These are phyloP conservation scores for Astraeus odoratus DNA, from an alignment of 768 basidiomycete genomes.

Conservation along the genomic window DNA sequence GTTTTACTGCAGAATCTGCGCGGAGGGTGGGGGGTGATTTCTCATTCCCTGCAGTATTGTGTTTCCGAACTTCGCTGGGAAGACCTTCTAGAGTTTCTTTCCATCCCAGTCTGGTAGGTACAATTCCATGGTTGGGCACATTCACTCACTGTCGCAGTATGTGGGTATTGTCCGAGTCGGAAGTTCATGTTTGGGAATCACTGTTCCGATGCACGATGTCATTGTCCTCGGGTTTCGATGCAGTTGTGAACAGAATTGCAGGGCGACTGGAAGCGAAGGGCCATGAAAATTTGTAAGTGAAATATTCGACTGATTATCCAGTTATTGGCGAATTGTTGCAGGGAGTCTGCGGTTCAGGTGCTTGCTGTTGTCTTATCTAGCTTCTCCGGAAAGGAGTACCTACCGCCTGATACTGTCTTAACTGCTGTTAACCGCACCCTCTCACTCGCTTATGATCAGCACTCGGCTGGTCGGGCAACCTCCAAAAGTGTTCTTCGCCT, in stretches of 20 bases:
- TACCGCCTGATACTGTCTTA: constrained; percentile 20
- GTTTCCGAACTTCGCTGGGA: constrained; percentile 29
- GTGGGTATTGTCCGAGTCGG: constrained; percentile 39
- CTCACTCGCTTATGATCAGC: constrained; percentile 27
- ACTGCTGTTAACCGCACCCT: constrained; percentile 26
- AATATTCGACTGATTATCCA: neutral
- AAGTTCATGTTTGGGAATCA: constrained; percentile 37
- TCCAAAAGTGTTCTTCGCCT: constrained; percentile 28
- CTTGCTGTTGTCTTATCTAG: constrained; percentile 14
- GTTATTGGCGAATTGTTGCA: constrained; percentile 10
- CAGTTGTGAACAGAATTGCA: constrained; percentile 12
- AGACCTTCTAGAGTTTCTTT: constrained; percentile 38
- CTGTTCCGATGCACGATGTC: constrained; percentile 29
- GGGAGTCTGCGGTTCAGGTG: constrained; percentile 15
- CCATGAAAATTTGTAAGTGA: constrained; percentile 17
- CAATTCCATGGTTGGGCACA: neutral
- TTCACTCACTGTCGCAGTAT: constrained; percentile 24
- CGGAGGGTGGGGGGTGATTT: constrained; percentile 43
- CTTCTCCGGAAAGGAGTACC: constrained; percentile 4
- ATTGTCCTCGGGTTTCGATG: constrained; percentile 6
- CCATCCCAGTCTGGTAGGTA: constrained; percentile 42
- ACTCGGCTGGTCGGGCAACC: constrained; percentile 17
- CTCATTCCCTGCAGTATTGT: constrained; percentile 24
- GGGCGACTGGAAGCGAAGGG: constrained; percentile 10
- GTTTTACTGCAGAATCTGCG: constrained; percentile 20